A percentile compares a stretch with the other conserved stretches of the same genome.
Conservation (phyloP, 257 asterid species). For the Salvia hispanica region DNA sequence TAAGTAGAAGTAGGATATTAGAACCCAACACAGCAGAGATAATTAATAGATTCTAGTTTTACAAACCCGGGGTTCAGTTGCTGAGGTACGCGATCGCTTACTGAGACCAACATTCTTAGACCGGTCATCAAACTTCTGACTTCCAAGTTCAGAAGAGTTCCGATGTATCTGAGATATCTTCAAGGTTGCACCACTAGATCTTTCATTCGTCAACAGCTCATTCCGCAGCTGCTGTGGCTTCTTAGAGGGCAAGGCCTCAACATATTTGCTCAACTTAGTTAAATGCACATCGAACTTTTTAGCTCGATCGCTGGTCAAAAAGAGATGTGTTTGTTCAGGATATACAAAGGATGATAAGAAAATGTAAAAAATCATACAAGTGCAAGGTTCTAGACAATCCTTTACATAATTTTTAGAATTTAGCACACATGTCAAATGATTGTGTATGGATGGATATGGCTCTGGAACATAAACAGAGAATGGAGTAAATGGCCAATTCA, state of each 20-base stretch:
- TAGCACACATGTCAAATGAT: neutral
- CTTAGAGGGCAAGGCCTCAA: constrained; percentile 59
- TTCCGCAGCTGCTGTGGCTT: constrained; percentile 69
- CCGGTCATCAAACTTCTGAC: constrained; percentile 74
- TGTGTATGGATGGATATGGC: neutral
- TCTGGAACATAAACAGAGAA: neutral
- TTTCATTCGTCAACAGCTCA: constrained; percentile 69
- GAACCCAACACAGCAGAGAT: constrained; percentile 26
- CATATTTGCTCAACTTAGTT: constrained; percentile 60
- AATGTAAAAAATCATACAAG: neutral
- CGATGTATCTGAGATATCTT: constrained; percentile 74
- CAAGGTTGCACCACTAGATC: constrained; percentile 63
- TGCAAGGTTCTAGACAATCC: constrained; percentile 10
- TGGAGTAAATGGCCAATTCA: neutral
- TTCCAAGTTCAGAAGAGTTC: constrained; percentile 58
- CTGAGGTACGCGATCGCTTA: constrained; percentile 88
- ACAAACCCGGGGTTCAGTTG: constrained; percentile 91
- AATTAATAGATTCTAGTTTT: constrained; percentile 30
- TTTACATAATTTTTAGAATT: constrained; percentile 7
- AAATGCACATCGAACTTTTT: constrained; percentile 72
- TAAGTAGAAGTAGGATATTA: constrained; percentile 7
- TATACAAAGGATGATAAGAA: neutral
- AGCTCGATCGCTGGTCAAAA: constrained; percentile 72
- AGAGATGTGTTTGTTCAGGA: constrained; percentile 37
- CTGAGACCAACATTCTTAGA: constrained; percentile 72